These are phyloP conservation scores for Pseudognaphalium luteoalbum DNA, from an alignment of 129 eudicot genomes.

Conservation along the genomic window DNA sequence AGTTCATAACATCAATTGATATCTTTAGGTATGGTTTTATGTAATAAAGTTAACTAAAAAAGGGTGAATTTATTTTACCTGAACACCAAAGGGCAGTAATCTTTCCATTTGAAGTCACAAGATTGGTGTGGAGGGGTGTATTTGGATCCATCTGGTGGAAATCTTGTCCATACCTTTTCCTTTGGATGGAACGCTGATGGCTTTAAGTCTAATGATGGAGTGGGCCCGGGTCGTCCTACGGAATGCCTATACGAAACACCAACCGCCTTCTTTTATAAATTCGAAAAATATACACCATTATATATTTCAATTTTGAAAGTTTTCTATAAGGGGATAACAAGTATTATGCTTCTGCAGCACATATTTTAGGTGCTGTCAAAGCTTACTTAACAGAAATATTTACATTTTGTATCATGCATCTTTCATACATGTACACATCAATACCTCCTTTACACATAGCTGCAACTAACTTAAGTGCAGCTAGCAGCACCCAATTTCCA, in stretches of 20 bases:
- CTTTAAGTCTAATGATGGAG: conserved; percentile 71
- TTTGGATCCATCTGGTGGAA: conserved; percentile 82
- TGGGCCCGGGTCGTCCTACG: conserved; percentile 80
- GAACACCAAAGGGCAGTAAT: conserved; percentile 86
- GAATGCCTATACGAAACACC: conserved; percentile 59
- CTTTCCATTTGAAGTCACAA: conserved; percentile 82
- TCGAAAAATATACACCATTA: not conserved
- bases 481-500: not conserved
- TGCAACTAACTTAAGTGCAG: not conserved
- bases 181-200: conserved; percentile 81
- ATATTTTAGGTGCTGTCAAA: not conserved
- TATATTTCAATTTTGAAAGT: not conserved
- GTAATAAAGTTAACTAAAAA: not conserved
- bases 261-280: not conserved
- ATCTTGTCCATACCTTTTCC: conserved; percentile 82
- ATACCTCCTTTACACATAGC: not conserved
- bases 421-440: not conserved
- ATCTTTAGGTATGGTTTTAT: not conserved
- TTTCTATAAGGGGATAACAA: not conserved
- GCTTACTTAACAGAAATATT: not conserved
- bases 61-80: conserved; percentile 38
- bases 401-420: not conserved
- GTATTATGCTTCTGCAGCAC: not conserved
- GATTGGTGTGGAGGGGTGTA: conserved; percentile 81
- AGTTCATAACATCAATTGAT: conserved; percentile 14